Conservation (phyloP, 768 basidiomycete species). For the Favolaschia claudopus region DNA sequence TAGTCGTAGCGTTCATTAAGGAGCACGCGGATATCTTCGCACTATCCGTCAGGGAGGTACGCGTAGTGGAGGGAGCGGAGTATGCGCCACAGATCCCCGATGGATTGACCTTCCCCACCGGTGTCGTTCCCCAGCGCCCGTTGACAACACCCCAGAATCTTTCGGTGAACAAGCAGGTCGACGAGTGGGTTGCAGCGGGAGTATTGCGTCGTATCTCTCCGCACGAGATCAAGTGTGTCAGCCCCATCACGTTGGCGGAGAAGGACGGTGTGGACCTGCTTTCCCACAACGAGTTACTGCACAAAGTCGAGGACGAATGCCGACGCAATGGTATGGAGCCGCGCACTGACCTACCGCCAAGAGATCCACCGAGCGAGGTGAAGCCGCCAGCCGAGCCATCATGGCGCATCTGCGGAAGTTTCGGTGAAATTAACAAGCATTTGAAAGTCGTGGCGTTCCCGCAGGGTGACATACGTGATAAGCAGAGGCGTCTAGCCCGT, state of each 20-base stretch:
- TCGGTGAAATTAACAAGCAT: constrained; percentile 40
- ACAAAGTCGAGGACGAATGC: too few relatives aligned
- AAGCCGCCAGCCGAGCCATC: too few relatives aligned
- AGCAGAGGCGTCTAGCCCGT: constrained; percentile 44
- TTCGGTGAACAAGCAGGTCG: constrained; percentile 38
- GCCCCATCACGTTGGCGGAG: constrained; percentile 40
- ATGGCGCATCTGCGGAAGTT: constrained; percentile 51
- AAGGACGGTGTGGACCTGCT: too few relatives aligned
- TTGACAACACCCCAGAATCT: constrained; percentile 38
- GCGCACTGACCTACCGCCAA: too few relatives aligned
- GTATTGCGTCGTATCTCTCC: constrained; percentile 38
- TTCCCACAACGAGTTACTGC: too few relatives aligned
- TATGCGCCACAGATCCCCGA: constrained; percentile 42
- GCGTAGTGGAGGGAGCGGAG: too few relatives aligned
- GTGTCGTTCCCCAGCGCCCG: constrained; percentile 37
- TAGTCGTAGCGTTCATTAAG: constrained; percentile 29
- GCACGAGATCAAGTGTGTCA: constrained; percentile 40
- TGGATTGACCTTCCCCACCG: constrained; percentile 34
- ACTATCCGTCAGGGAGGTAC: too few relatives aligned
- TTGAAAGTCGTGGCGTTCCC: constrained; percentile 37
- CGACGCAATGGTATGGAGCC: too few relatives aligned
- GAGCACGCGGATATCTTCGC: too few relatives aligned
- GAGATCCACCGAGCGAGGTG: too few relatives aligned
- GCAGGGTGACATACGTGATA: constrained; percentile 46
- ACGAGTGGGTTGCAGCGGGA: constrained; percentile 43